These are phyloP conservation scores for Clonostachys rhizophaga DNA, from an alignment of 2,329 filamentous ascomycete species.

Conservation along the genomic window DNA sequence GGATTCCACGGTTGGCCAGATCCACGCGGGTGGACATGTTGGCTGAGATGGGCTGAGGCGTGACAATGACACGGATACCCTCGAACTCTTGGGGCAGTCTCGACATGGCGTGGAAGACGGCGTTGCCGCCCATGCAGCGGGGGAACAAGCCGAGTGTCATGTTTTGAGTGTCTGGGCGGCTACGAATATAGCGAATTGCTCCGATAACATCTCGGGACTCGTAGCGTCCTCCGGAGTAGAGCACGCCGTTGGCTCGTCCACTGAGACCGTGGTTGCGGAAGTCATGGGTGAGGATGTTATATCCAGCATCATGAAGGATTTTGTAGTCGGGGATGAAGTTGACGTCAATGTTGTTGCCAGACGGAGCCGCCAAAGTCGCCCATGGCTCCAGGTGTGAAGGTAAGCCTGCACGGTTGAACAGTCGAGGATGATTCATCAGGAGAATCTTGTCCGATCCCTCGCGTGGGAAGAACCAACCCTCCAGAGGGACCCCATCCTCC, in stretches of 20 bases:
- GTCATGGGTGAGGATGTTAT: constrained; percentile 23
- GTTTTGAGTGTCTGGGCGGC: constrained; percentile 1
- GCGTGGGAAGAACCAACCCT: constrained; percentile 3
- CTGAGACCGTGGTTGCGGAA: constrained; percentile 3
- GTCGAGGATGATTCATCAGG: constrained; percentile 3
- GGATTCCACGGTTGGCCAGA: not conserved
- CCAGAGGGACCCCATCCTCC: constrained; percentile 1
- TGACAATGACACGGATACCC: constrained; percentile 1
- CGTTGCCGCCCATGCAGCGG: constrained; percentile 3
- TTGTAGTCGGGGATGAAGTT: constrained; percentile 6
- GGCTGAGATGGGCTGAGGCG: constrained; percentile 2
- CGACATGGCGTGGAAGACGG: constrained; percentile 3
- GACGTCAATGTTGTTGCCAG: not conserved
- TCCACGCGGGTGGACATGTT: not conserved
- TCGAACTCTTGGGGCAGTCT: not conserved
- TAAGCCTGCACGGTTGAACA: constrained; percentile 3
- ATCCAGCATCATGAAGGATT: constrained; percentile 5
- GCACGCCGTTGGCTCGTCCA: not conserved
- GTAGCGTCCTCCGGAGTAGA: not conserved
- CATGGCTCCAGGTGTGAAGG: constrained; percentile 1
- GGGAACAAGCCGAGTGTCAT: constrained; percentile 2
- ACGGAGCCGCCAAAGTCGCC: constrained; percentile 1
- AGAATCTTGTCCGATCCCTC: constrained; percentile 2
- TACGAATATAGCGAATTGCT: constrained; percentile 1
- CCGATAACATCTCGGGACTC: constrained; percentile 5